phyloP scores from a whole-genome alignment of 768 basidiomycete genomes.

The Fibroporia radiculosa region DNA sequence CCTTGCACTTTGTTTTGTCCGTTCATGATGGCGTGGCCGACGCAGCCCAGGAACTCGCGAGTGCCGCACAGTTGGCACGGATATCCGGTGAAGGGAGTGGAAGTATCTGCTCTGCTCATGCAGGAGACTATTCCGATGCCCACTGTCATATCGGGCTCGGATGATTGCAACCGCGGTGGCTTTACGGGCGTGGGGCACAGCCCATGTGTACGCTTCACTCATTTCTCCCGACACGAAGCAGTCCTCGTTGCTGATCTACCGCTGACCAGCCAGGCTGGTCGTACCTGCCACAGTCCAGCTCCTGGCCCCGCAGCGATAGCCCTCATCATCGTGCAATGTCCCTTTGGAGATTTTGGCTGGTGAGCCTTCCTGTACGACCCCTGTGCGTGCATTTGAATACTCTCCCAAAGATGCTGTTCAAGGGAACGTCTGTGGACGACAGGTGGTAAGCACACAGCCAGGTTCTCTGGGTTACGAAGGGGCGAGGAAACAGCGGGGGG shows the following conservation, averaged over 20 bases:
- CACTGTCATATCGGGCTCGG: too few relatives aligned
- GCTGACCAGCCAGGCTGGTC: constrained; percentile 12
- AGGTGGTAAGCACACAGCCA: constrained; percentile 73
- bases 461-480: constrained; percentile 42
- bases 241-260: background rate
- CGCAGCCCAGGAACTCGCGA: too few relatives aligned
- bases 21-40: too few relatives aligned
- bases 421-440: constrained; percentile 56
- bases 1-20: too few relatives aligned
- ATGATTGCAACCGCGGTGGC: too few relatives aligned
- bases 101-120: too few relatives aligned
- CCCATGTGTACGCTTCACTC: constrained; percentile 18
- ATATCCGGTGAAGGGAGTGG: too few relatives aligned
- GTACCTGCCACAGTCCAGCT: constrained; percentile 23
- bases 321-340: constrained; percentile 49
- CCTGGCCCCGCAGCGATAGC: constrained; percentile 43
- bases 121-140: too few relatives aligned
- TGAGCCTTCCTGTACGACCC: constrained; percentile 25
- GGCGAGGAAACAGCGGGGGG: constrained; percentile 19
- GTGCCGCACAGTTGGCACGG: too few relatives aligned
- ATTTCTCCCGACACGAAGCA: constrained; percentile 20
- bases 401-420: constrained; percentile 49
- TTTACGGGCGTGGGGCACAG: constrained; percentile 36
- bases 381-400: background rate
- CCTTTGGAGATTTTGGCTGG: constrained; percentile 66